phyloP scores from a whole-genome alignment of 2,329 filamentous ascomycete species.

The Colletotrichum sp. region DNA sequence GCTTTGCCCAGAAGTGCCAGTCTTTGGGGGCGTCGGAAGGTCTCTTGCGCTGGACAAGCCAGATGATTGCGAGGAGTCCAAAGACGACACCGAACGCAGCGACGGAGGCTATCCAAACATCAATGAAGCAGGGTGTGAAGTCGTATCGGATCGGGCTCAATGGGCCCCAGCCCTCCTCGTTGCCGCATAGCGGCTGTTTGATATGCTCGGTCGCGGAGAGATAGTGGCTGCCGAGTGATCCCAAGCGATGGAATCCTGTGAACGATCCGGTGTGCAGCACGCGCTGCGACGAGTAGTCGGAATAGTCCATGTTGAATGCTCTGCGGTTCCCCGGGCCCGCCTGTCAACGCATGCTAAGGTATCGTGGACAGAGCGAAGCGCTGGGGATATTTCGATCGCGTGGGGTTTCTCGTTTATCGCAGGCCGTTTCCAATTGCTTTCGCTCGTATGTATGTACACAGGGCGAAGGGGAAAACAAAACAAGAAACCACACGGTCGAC shows the following conservation, averaged over 20 bases:
- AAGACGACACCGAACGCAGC: constrained; percentile 80
- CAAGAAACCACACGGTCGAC: not conserved
- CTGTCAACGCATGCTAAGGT: constrained; percentile 18
- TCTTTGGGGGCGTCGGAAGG: constrained; percentile 75
- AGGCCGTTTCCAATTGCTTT: not conserved
- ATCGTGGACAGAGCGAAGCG: not conserved
- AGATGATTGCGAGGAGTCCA: constrained; percentile 80
- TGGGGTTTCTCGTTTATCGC: not conserved
- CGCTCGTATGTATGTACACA: not conserved
- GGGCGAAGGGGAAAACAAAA: not conserved
- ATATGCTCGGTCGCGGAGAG: constrained; percentile 55
- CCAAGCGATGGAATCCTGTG: constrained; percentile 58
- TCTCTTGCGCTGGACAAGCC: constrained; percentile 74
- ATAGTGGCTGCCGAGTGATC: constrained; percentile 63
- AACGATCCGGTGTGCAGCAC: constrained; percentile 65
- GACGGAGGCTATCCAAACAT: constrained; percentile 83
- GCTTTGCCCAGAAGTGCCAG: constrained; percentile 91
- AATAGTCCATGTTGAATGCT: constrained; percentile 18
- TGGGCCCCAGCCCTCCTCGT: constrained; percentile 94
- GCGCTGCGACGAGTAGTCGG: constrained; percentile 45
- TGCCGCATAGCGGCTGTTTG: constrained; percentile 81
- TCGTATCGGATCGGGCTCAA: constrained; percentile 87
- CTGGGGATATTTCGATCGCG: not conserved
- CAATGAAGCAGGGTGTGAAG: constrained; percentile 96
- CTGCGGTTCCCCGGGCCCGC: constrained; percentile 12